Base-by-base conservation (phyloP, 495 filamentous ascomycete species). In the Penicillium ochrochloron region DNA sequence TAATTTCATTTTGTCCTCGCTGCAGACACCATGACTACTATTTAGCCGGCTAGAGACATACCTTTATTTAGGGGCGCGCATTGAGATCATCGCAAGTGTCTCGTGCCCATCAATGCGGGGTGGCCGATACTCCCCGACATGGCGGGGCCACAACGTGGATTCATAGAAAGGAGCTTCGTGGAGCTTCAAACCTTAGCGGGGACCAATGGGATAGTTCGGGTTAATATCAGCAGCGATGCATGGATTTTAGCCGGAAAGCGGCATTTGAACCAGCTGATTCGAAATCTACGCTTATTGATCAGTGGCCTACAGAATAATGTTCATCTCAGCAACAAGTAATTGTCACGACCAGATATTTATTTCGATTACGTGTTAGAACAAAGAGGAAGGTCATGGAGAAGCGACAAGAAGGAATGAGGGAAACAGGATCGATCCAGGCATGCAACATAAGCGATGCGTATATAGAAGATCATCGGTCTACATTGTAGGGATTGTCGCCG, bases 361-460 rank as follows among this genome's bases (percentile, higher is more conserved):
- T 31, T 56, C 15, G 3, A 37, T 37, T 56, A 56, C 37, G 33
- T 56, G 37, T 19, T 11, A 31, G n/a, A n/a, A 21, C 31, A 23
- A 21, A 31, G 17, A n/a, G 37, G 37, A 4, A 15, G 31, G 15
- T 12, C 37, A 12, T 23, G 19, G 19, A 31, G 19, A 56, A 12
- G 3, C n/a, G 31, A 8, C 31, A 56, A 56, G 52, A 54, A 34
- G 17, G 31, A 37, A 37, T 56, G 53, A 56, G 21, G 12, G n/a
- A 0, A 37, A 21, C 33, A 21, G 25, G 53, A 31, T 56, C 31
- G 37, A 34, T 34, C 29, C 53, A 37, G 19, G n/a, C 53, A 48
- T 23, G 37, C 50, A 53, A 12, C 14, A 56, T 12, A 17, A 12
- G 17, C 33, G 37, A 37, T 21, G 53, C 31, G 25, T 23, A 48